phyloP scores from a whole-genome alignment of 495 filamentous ascomycete species.

The Penicillium tannophilum region DNA sequence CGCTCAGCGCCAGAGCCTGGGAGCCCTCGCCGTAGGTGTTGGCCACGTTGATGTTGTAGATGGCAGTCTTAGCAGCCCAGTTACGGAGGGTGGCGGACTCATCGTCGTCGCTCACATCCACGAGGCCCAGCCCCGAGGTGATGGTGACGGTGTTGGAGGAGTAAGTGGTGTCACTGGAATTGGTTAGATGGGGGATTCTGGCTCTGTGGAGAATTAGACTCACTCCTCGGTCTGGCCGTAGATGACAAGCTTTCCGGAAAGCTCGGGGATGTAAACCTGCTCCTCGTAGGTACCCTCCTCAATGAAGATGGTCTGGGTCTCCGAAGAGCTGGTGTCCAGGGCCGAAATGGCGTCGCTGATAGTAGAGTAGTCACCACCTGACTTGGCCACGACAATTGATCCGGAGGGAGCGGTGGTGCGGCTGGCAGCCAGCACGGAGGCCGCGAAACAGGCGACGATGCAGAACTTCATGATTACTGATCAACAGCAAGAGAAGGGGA shows the following conservation, averaged over 20 bases:
- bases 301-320: constrained; percentile 65
- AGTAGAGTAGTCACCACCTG: constrained; percentile 42
- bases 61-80: constrained; percentile 47
- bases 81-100: constrained; percentile 56
- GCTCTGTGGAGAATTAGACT: constrained; percentile 4
- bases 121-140: constrained; percentile 45
- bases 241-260: constrained; percentile 55
- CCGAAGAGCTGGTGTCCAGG: constrained; percentile 48
- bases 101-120: constrained; percentile 41
- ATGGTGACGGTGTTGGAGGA: constrained; percentile 61
- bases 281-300: constrained; percentile 57
- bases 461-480: constrained; percentile 15
- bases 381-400: constrained; percentile 54
- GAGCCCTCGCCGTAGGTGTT: constrained; percentile 57
- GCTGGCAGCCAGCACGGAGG: constrained; percentile 36
- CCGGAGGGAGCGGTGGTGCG: constrained; percentile 53
- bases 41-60: constrained; percentile 65
- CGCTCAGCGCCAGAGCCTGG: constrained; percentile 62
- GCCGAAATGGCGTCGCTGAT: constrained; percentile 60
- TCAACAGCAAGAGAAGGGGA: not conserved
- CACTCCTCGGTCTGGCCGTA: constrained; percentile 63
- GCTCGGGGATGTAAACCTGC: constrained; percentile 56
- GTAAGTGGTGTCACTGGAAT: constrained; percentile 47
- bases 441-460: constrained; percentile 22
- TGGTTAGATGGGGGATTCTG: not conserved